phyloP scores from a whole-genome alignment of 1,284 basidiomycete species.

The Ustilago esculenta region DNA sequence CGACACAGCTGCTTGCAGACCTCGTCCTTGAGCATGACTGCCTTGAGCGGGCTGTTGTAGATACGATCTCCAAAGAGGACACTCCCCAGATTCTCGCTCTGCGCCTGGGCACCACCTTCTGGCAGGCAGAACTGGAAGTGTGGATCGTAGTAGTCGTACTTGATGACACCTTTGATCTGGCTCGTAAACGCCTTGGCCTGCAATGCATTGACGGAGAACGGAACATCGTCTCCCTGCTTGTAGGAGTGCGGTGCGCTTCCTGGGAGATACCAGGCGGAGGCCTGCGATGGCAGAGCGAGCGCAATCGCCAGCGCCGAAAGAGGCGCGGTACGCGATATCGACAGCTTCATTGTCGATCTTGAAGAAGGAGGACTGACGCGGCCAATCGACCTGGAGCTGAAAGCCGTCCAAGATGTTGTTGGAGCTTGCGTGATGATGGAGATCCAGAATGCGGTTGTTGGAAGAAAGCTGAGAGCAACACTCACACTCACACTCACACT shows the following conservation, averaged over 20 bases:
- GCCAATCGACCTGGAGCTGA: neutral
- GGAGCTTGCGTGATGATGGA: too few relatives aligned
- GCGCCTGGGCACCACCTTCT: conserved; percentile 77
- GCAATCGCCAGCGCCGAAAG: conserved; percentile 19
- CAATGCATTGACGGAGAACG: conserved; percentile 66
- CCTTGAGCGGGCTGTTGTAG: conserved; percentile 86
- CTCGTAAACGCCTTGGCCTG: conserved; percentile 63
- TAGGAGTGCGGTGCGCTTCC: conserved; percentile 68
- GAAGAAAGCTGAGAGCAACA: conserved; percentile 2
- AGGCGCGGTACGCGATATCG: conserved; percentile 6
- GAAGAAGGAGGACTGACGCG: too few relatives aligned
- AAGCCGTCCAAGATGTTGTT: too few relatives aligned
- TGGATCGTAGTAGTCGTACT: conserved; percentile 82
- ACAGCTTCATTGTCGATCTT: conserved; percentile 21
- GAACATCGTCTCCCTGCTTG: conserved; percentile 62
- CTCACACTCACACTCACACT: neutral
- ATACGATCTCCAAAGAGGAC: conserved; percentile 96
- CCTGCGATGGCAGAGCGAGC: conserved; percentile 18
- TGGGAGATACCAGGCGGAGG: conserved; percentile 66
- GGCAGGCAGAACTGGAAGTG: conserved; percentile 88
- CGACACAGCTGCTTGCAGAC: conserved; percentile 83
- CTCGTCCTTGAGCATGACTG: conserved; percentile 77
- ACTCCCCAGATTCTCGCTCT: conserved; percentile 88
- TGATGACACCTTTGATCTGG: conserved; percentile 60
- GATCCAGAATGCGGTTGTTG: too few relatives aligned